Conservation (phyloP, 768 basidiomycete genomes). For the Amanita molliuscula region DNA sequence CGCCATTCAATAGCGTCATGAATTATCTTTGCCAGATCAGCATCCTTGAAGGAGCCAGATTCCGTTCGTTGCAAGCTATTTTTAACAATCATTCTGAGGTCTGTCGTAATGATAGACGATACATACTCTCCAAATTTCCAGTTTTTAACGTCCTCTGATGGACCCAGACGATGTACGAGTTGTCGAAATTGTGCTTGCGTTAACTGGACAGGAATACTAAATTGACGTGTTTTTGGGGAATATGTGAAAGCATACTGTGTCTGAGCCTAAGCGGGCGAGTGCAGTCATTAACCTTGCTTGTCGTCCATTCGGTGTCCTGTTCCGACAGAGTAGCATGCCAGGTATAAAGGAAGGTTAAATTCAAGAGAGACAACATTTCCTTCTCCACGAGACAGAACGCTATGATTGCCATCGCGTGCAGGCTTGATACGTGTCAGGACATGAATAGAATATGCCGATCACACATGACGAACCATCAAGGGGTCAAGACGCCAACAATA, state of each 20-base stretch:
- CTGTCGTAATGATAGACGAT: not conserved
- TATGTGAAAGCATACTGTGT: conserved; percentile 19
- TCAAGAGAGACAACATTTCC: conserved; percentile 74
- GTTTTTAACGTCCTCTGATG: conserved; percentile 22
- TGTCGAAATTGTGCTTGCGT: not conserved
- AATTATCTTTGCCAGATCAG: conserved; percentile 50
- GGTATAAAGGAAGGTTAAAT: conserved; percentile 52
- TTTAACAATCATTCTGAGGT: not conserved
- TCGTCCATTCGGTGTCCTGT: conserved; percentile 47
- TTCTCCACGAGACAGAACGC: conserved; percentile 49
- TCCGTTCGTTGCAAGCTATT: conserved; percentile 39
- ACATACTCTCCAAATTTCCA: conserved; percentile 47
- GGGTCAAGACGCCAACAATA: conserved; percentile 61
- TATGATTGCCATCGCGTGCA: conserved; percentile 40
- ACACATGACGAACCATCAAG: conserved; percentile 32
- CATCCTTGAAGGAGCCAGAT: conserved; percentile 51
- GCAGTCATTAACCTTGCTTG: conserved; percentile 31
- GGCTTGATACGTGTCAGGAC: conserved; percentile 21
- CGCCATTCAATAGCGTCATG: conserved; percentile 48
- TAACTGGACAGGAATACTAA: not conserved
- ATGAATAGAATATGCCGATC: not conserved
- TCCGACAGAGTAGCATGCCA: conserved; percentile 60
- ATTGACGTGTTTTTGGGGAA: not conserved
- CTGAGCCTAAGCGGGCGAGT: conserved; percentile 31
- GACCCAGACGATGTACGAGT: conserved; percentile 8